Percentiles rank a stretch among this genome's conserved stretches.
Conservation (phyloP, 495 filamentous ascomycete genomes). For the Tuber calosporum region DNA sequence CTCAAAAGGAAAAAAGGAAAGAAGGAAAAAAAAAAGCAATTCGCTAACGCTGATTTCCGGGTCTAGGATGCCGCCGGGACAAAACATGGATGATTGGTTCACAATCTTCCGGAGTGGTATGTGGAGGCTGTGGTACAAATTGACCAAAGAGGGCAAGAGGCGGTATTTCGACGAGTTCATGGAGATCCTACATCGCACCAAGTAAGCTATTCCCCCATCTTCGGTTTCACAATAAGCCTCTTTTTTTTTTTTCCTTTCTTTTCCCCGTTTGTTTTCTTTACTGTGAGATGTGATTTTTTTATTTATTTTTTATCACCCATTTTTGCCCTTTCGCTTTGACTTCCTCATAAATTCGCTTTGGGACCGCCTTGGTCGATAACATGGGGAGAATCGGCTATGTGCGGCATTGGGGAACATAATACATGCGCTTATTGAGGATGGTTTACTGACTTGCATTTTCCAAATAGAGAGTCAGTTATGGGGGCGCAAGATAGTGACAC, state of each 20-base stretch:
- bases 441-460: constrained; percentile 25
- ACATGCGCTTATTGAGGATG: constrained; percentile 10
- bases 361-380: not conserved
- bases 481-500: constrained; percentile 55
- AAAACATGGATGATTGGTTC: constrained; percentile 62
- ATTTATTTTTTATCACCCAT: not conserved
- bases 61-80: constrained; percentile 66
- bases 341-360: not conserved
- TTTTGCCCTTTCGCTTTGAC: not conserved
- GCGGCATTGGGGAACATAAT: constrained; percentile 7
- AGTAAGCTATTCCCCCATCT: constrained; percentile 44
- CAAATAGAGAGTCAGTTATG: constrained; percentile 44
- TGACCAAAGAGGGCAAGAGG: constrained; percentile 59
- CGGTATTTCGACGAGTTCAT: constrained; percentile 72
- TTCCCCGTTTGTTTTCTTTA: not conserved
- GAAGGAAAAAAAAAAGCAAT: constrained; percentile 41
- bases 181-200: constrained; percentile 66
- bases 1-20: no score
- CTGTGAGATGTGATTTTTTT: not conserved
- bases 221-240: not conserved
- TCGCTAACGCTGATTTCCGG: constrained; percentile 35
- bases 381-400: not conserved
- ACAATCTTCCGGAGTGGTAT: constrained; percentile 64
- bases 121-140: constrained; percentile 64
- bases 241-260: not conserved